Evolutionary conservation across 139 green algal genomes (phyloP).

Genomic region (Limnomonas spitsbergensis): DNA sequence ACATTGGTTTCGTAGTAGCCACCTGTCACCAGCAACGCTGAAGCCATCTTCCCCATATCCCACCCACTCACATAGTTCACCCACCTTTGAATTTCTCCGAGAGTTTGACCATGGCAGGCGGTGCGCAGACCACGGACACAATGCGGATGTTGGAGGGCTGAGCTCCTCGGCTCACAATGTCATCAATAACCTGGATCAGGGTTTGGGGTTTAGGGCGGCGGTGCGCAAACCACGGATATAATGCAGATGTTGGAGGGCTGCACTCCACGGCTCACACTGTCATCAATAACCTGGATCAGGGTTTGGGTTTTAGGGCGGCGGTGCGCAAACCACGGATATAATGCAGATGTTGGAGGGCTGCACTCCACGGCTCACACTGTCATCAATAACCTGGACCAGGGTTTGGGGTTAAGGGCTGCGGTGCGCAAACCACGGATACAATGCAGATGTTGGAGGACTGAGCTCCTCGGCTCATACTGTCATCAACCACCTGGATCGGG

Average conservation of each 20-base stretch:
- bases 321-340: conserved; percentile 72
- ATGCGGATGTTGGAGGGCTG: conserved; percentile 73
- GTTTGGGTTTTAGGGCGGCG: conserved; percentile 69
- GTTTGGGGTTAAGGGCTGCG: conserved; percentile 69
- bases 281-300: conserved; percentile 68
- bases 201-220: conserved; percentile 69
- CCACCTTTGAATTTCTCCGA: conserved; percentile 62
- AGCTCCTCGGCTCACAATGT: conserved; percentile 73
- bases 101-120: conserved; percentile 77
- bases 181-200: conserved; percentile 68
- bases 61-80: neutral
- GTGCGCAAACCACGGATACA: conserved; percentile 72
- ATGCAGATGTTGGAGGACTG: conserved; percentile 73
- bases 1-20: no score
- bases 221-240: conserved; percentile 72
- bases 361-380: conserved; percentile 73
- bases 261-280: conserved; percentile 73
- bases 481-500: conserved; percentile 67
- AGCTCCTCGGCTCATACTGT: conserved; percentile 73
- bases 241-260: conserved; percentile 73
- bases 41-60: neutral
- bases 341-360: conserved; percentile 73
- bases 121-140: conserved; percentile 70
- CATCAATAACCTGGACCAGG: conserved; percentile 68
- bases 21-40: no score